Evolutionary conservation across 2,329 filamentous ascomycete genomes (phyloP).

Genomic region (Penicillium freii): DNA sequence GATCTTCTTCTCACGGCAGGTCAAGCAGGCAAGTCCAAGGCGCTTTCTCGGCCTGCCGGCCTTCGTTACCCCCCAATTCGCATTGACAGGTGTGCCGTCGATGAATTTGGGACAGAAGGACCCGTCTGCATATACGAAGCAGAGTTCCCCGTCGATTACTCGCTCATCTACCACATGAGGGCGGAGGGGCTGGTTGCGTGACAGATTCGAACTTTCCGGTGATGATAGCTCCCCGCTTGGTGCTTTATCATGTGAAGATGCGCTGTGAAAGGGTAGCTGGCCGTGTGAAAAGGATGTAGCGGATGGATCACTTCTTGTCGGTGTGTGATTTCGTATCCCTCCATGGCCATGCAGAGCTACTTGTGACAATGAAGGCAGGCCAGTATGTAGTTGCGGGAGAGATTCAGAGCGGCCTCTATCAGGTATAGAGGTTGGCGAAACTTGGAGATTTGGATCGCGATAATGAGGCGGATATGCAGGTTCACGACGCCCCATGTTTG

Average conservation of each 20-base stretch:
- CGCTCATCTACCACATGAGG: constrained; percentile 43
- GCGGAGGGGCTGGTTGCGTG: constrained; percentile 21
- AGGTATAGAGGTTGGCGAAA: constrained; percentile 14
- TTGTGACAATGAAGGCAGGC: constrained; percentile 34
- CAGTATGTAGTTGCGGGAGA: constrained; percentile 19
- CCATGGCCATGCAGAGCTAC: constrained; percentile 26
- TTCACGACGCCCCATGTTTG: constrained; percentile 18
- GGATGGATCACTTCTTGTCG: constrained; percentile 21
- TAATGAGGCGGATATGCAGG: constrained; percentile 20
- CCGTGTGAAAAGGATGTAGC: constrained; percentile 20
- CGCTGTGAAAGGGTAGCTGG: constrained; percentile 18
- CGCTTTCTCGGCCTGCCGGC: constrained; percentile 90
- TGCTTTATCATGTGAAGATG: constrained; percentile 16
- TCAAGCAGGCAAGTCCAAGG: constrained; percentile 86
- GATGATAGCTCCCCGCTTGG: constrained; percentile 15
- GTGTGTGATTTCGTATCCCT: constrained; percentile 21
- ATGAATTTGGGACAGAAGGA: constrained; percentile 79
- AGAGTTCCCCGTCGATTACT: constrained; percentile 67
- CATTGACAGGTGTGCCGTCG: constrained; percentile 82
- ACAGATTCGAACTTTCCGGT: constrained; percentile 14
- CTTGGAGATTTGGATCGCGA: constrained; percentile 20
- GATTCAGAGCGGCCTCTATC: constrained; percentile 24
- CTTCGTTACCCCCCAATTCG: constrained; percentile 91
- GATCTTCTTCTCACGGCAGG: constrained; percentile 95
- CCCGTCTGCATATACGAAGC: constrained; percentile 84